Evolutionary conservation across 352 stramenopile species (phyloP), one percentile per base, ranked within the genome.

Genomic region (Phytophthora macrochlamydospora): DNA sequence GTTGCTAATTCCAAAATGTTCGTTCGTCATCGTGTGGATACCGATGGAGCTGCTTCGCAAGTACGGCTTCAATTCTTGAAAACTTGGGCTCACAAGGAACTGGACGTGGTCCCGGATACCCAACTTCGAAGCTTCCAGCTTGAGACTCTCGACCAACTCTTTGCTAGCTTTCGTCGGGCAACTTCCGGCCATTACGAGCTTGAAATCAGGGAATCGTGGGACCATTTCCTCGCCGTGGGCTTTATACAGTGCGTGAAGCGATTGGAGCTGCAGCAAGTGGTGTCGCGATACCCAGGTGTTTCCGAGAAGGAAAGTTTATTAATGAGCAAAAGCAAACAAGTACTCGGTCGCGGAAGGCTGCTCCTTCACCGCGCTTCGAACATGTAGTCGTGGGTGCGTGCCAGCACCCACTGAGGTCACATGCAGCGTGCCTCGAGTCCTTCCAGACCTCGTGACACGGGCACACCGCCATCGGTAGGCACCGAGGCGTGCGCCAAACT

Each of bases 1-100:
- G 29, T 99, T 92, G 49, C 95, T 94, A 73, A 99, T 99, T 4
- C 98, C 98, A 84, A 99, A 99, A 78, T 99, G 98, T 73, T 99
- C 98, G 56, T 99, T 98, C 81, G 94, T 98, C 98, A 99, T 99
- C 7, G 97, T 99, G 78, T 99, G 98, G 7, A 99, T 67, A 1
- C 98, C 98, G 13, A 99, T 87, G 3, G 81, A 79, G 50, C 89
- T 81, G 18, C 67, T 71, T 5, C 67, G 69, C 29, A 99, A 70
- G 54, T 87, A 92, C 18, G 83, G 49, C 71, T 96, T 90, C 29
- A 99, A 69, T 44, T 97, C 83, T 0, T 70, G 66, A 62, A 97
- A 99, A 18, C 92, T 93, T 42, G 92, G 87, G 75, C 99, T 97
- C 42, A 99, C 79, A 13, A 93, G 71, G 74, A 99, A 99, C 44